Conservation (phyloP, 1,139 yeast genomes). For the Yamadazyma dushanensis region DNA sequence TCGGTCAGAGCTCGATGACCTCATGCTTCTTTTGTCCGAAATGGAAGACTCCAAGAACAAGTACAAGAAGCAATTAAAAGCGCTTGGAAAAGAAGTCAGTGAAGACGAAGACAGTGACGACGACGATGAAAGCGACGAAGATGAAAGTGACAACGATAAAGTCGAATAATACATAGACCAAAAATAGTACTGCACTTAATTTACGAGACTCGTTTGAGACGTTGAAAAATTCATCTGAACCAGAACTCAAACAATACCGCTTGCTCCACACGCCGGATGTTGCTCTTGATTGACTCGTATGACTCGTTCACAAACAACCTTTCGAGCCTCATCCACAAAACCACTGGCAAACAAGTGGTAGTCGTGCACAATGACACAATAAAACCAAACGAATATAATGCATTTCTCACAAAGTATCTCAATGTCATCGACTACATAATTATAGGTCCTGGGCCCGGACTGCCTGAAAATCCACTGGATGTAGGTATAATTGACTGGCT, state of each 20-base stretch:
- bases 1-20: constrained; percentile 68
- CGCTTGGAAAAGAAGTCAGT: constrained; percentile 49
- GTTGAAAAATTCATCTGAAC: neutral
- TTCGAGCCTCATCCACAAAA: constrained; percentile 56
- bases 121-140: constrained; percentile 20
- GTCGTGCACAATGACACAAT: constrained; percentile 79
- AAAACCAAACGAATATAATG: constrained; percentile 28
- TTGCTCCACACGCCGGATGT: constrained; percentile 31
- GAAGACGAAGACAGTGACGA: constrained; percentile 47
- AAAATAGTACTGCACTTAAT: too few species aligned
- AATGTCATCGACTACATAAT: constrained; percentile 71
- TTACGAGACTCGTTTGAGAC: neutral
- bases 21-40: constrained; percentile 72
- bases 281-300: constrained; percentile 85
- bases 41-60: constrained; percentile 65
- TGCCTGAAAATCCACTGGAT: constrained; percentile 64
- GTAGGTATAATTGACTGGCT: constrained; percentile 73
- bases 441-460: constrained; percentile 98
- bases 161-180: constrained; percentile 2
- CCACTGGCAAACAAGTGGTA: constrained; percentile 56
- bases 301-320: constrained; percentile 92
- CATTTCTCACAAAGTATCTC: constrained; percentile 38
- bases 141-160: constrained; percentile 11
- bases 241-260: too few species aligned
- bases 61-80: constrained; percentile 55